Base-by-base conservation (phyloP, 23 red algal species). In the Porphyridium purpureum region DNA sequence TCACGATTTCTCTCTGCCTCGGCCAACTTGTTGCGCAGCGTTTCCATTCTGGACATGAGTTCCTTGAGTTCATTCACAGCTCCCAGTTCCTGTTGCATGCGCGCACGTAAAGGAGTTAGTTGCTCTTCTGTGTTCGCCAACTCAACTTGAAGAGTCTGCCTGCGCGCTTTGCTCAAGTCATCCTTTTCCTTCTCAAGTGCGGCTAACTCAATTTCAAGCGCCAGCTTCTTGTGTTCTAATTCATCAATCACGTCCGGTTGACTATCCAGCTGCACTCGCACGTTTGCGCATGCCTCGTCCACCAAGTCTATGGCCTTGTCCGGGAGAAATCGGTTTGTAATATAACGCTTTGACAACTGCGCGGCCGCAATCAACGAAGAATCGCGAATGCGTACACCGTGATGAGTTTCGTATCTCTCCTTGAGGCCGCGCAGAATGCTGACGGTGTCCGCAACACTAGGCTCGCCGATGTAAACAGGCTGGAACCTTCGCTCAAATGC, bases 221-320 rank as follows among this genome's bases (percentile, higher is more conserved):
- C 53, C 52, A 74, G 25, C 19, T 31, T 31, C 26, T 49, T 35
- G 25, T 48, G 31, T 29, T 74, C 69, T n/a, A 74, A 27, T 22
- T 25, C 31, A 44, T 74, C 69, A 23, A 74, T 74, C 2, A 64
- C 34, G 14, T 74, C 69, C 22, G 69, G 69, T 21, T 74, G 69
- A 2, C 53, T 61, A 29, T 74, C 69, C 26, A 74, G 35, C 44
- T 74, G 69, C 29, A 74, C 59, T 28, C 69, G 31, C 20, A 74
- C 50, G 6, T 33, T 50, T 1, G 40, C 50, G 47, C 69, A 74
- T 15, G 69, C 69, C 59, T 74, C 69, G 46, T 74, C 69, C n/a
- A 74, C 32, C 14, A 74, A 54, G 29, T 74, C 69, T 20, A 74
- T 74, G 31, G 69, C 69, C 33, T 74, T 74, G 40, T 74, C 69